Conservation (phyloP, 2,329 filamentous ascomycete genomes). For the Alternaria incomplexa region DNA sequence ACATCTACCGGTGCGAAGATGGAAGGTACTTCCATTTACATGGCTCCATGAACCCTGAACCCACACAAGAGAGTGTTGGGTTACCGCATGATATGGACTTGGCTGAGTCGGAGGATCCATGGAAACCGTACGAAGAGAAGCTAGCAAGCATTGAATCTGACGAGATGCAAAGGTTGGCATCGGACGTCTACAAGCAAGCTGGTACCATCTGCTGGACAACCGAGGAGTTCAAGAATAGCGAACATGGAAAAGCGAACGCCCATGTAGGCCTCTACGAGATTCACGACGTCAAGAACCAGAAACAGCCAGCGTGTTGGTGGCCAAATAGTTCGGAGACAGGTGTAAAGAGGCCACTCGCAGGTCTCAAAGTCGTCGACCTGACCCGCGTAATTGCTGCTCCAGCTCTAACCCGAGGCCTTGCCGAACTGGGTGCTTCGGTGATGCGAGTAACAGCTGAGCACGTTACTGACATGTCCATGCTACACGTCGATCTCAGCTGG, state of each 20-base stretch:
- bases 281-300: slow-evolving; percentile 27
- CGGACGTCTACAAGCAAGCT: slow-evolving; percentile 49
- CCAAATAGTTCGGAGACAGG: slow-evolving; percentile 35
- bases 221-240: slow-evolving; percentile 48
- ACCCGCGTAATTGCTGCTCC: slow-evolving; percentile 59
- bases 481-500: slow-evolving; percentile 57
- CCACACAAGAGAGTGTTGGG: slow-evolving; percentile 47
- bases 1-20: slow-evolving; percentile 57
- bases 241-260: slow-evolving; percentile 53
- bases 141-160: slow-evolving; percentile 41
- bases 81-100: slow-evolving; percentile 42
- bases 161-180: slow-evolving; percentile 46
- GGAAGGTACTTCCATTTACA: slow-evolving; percentile 56
- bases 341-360: slow-evolving; percentile 51
- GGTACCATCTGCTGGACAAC: slow-evolving; percentile 49
- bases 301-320: slow-evolving; percentile 53
- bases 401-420: slow-evolving; percentile 51
- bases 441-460: slow-evolving; percentile 52
- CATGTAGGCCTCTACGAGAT: slow-evolving; percentile 52
- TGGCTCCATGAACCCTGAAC: slow-evolving; percentile 56
- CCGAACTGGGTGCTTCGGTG: slow-evolving; percentile 56
- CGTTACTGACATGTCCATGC: slow-evolving; percentile 49
- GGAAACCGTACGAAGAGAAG: slow-evolving; percentile 43
- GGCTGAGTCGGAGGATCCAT: slow-evolving; percentile 34
- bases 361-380: slow-evolving; percentile 59